Percentiles rank a stretch among this genome's conserved stretches.
These are phyloP conservation scores for Alternaria sp. DNA, from an alignment of 2,329 filamentous ascomycete species.

Conservation along the genomic window DNA sequence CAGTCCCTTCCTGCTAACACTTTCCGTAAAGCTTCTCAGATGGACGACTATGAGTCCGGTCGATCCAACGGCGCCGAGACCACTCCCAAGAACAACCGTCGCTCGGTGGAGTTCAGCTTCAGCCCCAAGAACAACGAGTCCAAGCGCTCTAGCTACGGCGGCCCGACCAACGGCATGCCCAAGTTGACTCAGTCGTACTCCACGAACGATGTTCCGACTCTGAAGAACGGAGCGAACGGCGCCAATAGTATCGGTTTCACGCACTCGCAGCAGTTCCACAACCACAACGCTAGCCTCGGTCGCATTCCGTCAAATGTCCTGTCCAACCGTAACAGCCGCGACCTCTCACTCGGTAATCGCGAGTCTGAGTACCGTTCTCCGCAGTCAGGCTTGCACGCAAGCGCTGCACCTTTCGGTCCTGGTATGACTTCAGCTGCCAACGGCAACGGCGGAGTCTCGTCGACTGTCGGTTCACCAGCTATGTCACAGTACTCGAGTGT, in stretches of 20 bases:
- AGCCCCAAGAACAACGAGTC: conserved; percentile 45
- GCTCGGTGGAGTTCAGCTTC: conserved; percentile 56
- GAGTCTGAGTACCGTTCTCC: conserved; percentile 63
- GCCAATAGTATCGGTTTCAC: conserved; percentile 39
- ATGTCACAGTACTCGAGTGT: conserved; percentile 43
- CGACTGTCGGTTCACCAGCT: conserved; percentile 38
- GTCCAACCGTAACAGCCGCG: conserved; percentile 73
- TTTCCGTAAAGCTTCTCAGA: conserved; percentile 51
- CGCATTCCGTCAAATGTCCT: conserved; percentile 74
- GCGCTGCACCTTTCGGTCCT: conserved; percentile 79
- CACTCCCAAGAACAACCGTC: conserved; percentile 55
- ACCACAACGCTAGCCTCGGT: conserved; percentile 83
- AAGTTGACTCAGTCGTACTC: conserved; percentile 90
- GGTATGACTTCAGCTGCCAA: conserved; percentile 51
- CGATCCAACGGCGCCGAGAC: conserved; percentile 49
- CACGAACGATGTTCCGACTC: conserved; percentile 83
- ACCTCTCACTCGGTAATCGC: conserved; percentile 62
- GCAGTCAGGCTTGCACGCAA: conserved; percentile 80
- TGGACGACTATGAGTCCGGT: conserved; percentile 44
- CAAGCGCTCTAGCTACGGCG: conserved; percentile 57
- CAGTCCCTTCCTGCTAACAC: conserved; percentile 65
- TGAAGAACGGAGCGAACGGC: conserved; percentile 68
- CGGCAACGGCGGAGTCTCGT: conserved; percentile 23
- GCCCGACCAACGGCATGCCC: conserved; percentile 67
- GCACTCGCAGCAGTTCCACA: conserved; percentile 66